phyloP scores from a whole-genome alignment of 2,329 filamentous ascomycete genomes.

The Proliferodiscus dingleyae region DNA sequence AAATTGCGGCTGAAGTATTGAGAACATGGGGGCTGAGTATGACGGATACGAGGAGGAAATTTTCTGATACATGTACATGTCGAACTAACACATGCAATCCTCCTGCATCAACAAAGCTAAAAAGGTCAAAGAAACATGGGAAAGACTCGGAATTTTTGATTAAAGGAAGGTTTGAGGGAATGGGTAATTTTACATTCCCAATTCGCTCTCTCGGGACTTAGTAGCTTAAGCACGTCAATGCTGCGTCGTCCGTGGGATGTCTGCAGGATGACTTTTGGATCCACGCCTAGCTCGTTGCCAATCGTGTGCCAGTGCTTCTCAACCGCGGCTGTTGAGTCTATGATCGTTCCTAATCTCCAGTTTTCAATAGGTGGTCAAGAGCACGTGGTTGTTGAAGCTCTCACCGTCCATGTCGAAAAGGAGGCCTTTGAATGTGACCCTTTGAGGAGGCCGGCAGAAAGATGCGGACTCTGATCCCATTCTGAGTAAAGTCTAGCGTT shows the following conservation, averaged over 20 bases:
- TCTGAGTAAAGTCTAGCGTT: conserved; percentile 26
- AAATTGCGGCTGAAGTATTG: conserved; percentile 6
- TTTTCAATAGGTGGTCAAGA: background rate
- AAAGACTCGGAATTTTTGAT: too few relatives aligned
- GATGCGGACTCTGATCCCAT: conserved; percentile 24
- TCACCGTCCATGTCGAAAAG: conserved; percentile 60
- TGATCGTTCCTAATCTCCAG: conserved; percentile 57
- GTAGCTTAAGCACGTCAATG: conserved; percentile 77
- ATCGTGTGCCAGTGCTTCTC: conserved; percentile 72
- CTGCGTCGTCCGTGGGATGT: conserved; percentile 87
- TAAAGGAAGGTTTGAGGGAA: too few relatives aligned
- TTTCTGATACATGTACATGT: too few relatives aligned
- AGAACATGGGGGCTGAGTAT: conserved; percentile 9
- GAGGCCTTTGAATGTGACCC: conserved; percentile 24
- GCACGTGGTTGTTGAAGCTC: background rate
- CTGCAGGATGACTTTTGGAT: conserved; percentile 77
- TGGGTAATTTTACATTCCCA: conserved; percentile 74
- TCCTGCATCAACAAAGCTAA: background rate
- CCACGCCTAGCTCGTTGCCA: conserved; percentile 76
- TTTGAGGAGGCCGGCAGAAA: conserved; percentile 22
- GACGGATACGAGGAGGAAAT: too few relatives aligned
- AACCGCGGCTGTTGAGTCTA: conserved; percentile 74
- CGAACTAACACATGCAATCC: conserved; percentile 1
- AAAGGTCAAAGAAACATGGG: background rate
- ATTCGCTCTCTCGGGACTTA: conserved; percentile 80